Conservation (phyloP, 139 green algal genomes). For the Ostreobium quekettii region DNA sequence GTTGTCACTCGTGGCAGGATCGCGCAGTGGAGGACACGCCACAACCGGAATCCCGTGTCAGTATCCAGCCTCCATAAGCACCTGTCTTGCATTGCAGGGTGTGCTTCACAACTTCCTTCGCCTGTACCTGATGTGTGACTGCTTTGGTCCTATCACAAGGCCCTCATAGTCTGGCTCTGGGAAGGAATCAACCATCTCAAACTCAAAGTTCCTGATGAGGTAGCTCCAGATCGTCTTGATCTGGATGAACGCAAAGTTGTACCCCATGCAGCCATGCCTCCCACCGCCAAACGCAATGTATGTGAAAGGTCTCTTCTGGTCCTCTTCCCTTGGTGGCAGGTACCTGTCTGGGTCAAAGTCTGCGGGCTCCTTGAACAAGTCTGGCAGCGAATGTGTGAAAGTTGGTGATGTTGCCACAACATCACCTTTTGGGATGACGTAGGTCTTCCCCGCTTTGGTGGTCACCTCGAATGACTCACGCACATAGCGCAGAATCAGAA, state of each 20-base stretch:
- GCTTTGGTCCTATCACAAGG: slow-evolving; percentile 91
- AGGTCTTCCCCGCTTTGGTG: slow-evolving; percentile 60
- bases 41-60: too few relatives aligned
- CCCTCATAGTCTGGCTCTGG: slow-evolving; percentile 83
- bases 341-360: slow-evolving; percentile 83
- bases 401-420: slow-evolving; percentile 79
- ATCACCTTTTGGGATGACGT: slow-evolving; percentile 80
- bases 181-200: slow-evolving; percentile 82
- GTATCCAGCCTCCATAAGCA: too few relatives aligned
- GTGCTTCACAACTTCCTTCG: slow-evolving; percentile 59
- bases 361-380: slow-evolving; percentile 65
- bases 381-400: slow-evolving; percentile 72
- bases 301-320: slow-evolving; percentile 68
- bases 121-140: slow-evolving; percentile 75
- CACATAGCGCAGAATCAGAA: slow-evolving; percentile 87
- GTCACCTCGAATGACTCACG: slow-evolving; percentile 82
- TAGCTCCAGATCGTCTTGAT: slow-evolving; percentile 95
- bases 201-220: slow-evolving; percentile 94
- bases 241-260: slow-evolving; percentile 93
- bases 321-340: slow-evolving; percentile 61
- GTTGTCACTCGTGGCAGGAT: too few relatives aligned
- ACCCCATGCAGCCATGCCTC: slow-evolving; percentile 93
- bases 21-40: too few relatives aligned
- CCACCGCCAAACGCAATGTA: slow-evolving; percentile 95
- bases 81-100: too few relatives aligned